Percentiles rank a stretch among this genome's conserved stretches.
phyloP scores from a whole-genome alignment of 768 basidiomycete genomes.

The Lentinula edodes region DNA sequence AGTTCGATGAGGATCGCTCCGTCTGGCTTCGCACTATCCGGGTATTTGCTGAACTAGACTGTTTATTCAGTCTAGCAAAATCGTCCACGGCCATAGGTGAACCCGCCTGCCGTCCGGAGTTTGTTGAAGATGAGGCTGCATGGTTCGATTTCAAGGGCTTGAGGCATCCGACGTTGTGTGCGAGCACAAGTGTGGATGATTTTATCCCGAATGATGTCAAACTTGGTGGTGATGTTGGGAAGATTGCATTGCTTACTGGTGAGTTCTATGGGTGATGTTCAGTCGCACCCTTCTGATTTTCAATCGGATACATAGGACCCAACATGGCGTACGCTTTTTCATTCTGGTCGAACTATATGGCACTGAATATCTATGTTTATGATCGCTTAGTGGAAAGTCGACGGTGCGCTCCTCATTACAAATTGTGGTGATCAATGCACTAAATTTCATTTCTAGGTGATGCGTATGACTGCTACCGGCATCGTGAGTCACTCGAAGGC shows the following conservation, averaged over 20 bases:
- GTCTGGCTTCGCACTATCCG: constrained; percentile 82
- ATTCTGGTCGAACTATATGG: background rate
- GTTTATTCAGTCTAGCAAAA: constrained; percentile 87
- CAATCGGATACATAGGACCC: constrained; percentile 45
- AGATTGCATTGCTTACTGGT: constrained; percentile 86
- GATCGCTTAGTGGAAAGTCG: constrained; percentile 57
- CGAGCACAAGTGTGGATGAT: constrained; percentile 53
- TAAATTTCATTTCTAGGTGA: constrained; percentile 37
- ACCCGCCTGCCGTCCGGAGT: constrained; percentile 87
- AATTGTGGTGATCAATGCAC: background rate
- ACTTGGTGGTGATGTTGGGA: constrained; percentile 70
- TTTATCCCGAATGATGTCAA: constrained; percentile 95
- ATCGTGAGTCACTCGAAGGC: constrained; percentile 46
- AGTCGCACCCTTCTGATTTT: background rate
- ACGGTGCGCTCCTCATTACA: constrained; percentile 37
- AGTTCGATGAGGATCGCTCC: constrained; percentile 77
- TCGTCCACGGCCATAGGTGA: constrained; percentile 87
- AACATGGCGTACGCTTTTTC: constrained; percentile 72
- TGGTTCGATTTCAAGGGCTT: constrained; percentile 85
- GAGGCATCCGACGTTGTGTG: constrained; percentile 80
- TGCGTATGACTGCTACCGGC: constrained; percentile 95
- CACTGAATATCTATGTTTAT: constrained; percentile 4
- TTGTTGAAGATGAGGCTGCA: constrained; percentile 62
- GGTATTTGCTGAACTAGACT: constrained; percentile 93
- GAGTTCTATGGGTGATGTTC: constrained; percentile 15